These are phyloP conservation scores for Mycosphaerelloides madeirae DNA, from an alignment of 2,329 filamentous ascomycete genomes.

Conservation along the genomic window DNA sequence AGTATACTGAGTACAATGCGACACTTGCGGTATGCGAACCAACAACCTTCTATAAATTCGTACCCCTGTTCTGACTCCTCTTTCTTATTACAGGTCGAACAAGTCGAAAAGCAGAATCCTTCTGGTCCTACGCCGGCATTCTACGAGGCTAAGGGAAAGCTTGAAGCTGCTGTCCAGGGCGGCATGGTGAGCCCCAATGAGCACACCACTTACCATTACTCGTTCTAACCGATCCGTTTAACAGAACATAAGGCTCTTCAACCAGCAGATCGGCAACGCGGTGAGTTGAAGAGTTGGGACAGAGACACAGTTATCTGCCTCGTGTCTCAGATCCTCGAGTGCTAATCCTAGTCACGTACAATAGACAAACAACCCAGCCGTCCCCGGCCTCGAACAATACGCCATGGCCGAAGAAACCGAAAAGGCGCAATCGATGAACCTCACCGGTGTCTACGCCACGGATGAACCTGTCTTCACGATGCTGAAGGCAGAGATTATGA, in stretches of 20 bases:
- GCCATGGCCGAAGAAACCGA: constrained; percentile 19
- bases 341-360: too few species aligned
- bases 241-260: constrained; percentile 21
- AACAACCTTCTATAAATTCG: too few species aligned
- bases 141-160: constrained; percentile 18
- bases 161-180: constrained; percentile 10
- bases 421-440: constrained; percentile 8
- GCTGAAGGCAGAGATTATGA: constrained; percentile 18
- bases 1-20: constrained; percentile 21
- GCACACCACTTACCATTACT: constrained; percentile 2
- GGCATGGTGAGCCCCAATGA: constrained; percentile 5
- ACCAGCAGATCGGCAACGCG: constrained; percentile 21
- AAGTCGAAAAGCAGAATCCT: constrained; percentile 10
- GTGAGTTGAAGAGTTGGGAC: too few species aligned
- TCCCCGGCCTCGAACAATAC: constrained; percentile 18
- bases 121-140: constrained; percentile 8
- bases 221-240: constrained; percentile 2
- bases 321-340: too few species aligned
- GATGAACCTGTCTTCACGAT: constrained; percentile 13
- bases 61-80: too few species aligned
- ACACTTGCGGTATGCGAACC: constrained; percentile 6
- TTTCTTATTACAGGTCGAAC: constrained; percentile 2
- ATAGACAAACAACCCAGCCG: constrained; percentile 17
- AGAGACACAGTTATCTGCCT: too few species aligned
- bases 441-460: constrained; percentile 12